Conservation (phyloP, 176 grass and related monocot genomes). For the Eremochloa ophiuroides region DNA sequence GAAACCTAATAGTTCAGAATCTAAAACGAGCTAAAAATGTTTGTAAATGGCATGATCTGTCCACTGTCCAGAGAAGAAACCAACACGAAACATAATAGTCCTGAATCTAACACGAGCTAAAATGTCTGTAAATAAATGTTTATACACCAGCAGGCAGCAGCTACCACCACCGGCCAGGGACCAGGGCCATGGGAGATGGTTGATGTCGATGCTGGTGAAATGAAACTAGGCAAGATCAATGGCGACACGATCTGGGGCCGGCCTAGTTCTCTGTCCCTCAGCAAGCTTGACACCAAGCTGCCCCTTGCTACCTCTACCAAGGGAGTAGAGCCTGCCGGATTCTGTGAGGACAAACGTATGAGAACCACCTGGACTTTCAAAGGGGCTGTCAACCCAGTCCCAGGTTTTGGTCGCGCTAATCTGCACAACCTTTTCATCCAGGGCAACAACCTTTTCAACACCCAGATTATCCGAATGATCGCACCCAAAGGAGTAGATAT, state of each 20-base stretch:
- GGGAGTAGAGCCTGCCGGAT: slow-evolving; percentile 49
- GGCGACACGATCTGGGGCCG: not conserved
- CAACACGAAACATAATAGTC: not conserved
- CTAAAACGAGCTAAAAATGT: too few relatives aligned
- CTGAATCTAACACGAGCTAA: not conserved
- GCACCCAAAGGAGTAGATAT: slow-evolving; percentile 51
- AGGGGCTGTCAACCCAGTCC: slow-evolving; percentile 12
- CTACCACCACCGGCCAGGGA: not conserved
- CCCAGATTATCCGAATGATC: slow-evolving; percentile 22
- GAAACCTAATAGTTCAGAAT: too few relatives aligned
- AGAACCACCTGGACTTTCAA: not conserved
- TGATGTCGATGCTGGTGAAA: not conserved
- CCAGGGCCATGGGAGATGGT: not conserved
- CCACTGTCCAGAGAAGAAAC: not conserved
- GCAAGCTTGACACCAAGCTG: slow-evolving; percentile 60
- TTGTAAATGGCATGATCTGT: not conserved
- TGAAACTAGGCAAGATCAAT: slow-evolving; percentile 39
- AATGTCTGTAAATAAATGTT: not conserved
- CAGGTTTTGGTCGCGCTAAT: slow-evolving; percentile 41
- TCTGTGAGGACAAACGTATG: slow-evolving; percentile 52
- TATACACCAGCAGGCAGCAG: not conserved
- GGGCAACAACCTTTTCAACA: not conserved
- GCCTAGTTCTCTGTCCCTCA: slow-evolving; percentile 10
- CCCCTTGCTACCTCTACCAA: slow-evolving; percentile 32
- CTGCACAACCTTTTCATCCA: slow-evolving; percentile 40